Percentiles rank a stretch among this genome's conserved stretches.
phyloP scores from a whole-genome alignment of 2,329 filamentous ascomycete genomes.

The Pseudogymnoascus sp. region DNA sequence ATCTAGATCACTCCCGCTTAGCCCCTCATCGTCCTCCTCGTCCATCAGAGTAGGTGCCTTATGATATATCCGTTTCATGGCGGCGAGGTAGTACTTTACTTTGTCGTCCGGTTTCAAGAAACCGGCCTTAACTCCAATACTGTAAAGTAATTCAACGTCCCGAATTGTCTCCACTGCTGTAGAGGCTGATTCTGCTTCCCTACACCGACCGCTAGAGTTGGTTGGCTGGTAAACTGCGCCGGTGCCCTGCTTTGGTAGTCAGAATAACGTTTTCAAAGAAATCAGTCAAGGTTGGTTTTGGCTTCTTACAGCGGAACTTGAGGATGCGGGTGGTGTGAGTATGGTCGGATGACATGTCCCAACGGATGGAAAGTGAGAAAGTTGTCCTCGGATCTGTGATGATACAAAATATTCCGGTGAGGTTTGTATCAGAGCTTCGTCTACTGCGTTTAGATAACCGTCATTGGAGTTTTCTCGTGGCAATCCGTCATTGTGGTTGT shows the following conservation, averaged over 20 bases:
- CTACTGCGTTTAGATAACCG: neutral
- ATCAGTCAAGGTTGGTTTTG: neutral
- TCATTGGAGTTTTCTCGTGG: neutral
- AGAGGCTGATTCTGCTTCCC: neutral
- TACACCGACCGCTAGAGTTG: neutral
- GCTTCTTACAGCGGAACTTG: neutral
- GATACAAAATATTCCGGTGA: neutral
- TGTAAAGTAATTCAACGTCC: constrained; percentile 1
- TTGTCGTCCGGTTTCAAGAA: neutral
- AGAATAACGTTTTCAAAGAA: neutral
- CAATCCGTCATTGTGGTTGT: neutral
- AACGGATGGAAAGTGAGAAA: neutral
- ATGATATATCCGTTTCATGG: neutral
- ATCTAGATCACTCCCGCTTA: neutral
- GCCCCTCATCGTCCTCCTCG: neutral
- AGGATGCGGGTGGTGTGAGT: neutral
- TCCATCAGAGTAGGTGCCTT: neutral
- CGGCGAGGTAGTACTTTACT: neutral
- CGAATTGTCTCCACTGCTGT: neutral
- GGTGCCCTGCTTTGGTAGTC: neutral
- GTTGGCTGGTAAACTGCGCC: neutral
- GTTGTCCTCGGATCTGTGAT: neutral
- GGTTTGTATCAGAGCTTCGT: neutral
- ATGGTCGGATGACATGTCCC: neutral
- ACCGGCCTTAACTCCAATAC: neutral